phyloP scores from a whole-genome alignment of 1,139 yeast genomes.

The Saccharomyces hybrid region DNA sequence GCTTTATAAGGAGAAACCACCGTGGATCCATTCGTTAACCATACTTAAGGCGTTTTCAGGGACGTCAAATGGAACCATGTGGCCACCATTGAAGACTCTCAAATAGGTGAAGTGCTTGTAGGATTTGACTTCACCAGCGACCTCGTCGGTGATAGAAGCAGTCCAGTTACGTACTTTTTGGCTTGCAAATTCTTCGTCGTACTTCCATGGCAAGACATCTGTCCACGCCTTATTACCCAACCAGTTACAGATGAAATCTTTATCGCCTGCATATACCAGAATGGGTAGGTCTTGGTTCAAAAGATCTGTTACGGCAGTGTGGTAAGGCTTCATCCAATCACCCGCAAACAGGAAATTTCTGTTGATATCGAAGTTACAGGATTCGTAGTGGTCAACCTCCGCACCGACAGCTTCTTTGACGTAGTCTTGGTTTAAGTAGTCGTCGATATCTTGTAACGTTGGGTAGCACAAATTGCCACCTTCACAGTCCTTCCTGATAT shows the following conservation, averaged over 20 bases:
- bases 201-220: slow-evolving; percentile 58
- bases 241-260: slow-evolving; percentile 84
- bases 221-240: slow-evolving; percentile 83
- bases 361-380: slow-evolving; percentile 81
- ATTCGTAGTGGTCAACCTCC: slow-evolving; percentile 73
- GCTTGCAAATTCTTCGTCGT: slow-evolving; percentile 43
- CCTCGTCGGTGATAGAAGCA: slow-evolving; percentile 35
- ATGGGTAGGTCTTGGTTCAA: slow-evolving; percentile 58
- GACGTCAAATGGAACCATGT: slow-evolving; percentile 77
- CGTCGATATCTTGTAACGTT: slow-evolving; percentile 56
- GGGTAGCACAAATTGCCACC: slow-evolving; percentile 70
- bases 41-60: slow-evolving; percentile 66
- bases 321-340: slow-evolving; percentile 88
- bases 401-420: slow-evolving; percentile 85
- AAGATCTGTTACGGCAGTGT: slow-evolving; percentile 49
- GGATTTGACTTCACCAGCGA: slow-evolving; percentile 53
- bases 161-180: slow-evolving; percentile 36
- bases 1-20: slow-evolving; percentile 34
- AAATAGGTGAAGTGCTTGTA: slow-evolving; percentile 50
- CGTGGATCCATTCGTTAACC: slow-evolving; percentile 70
- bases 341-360: slow-evolving; percentile 79
- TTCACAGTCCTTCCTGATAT: slow-evolving; percentile 81
- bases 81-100: slow-evolving; percentile 61
- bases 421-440: slow-evolving; percentile 57
- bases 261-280: slow-evolving; percentile 76